phyloP scores from a whole-genome alignment of 2,329 filamentous ascomycete genomes.

The Diaporthe ilicicola region DNA sequence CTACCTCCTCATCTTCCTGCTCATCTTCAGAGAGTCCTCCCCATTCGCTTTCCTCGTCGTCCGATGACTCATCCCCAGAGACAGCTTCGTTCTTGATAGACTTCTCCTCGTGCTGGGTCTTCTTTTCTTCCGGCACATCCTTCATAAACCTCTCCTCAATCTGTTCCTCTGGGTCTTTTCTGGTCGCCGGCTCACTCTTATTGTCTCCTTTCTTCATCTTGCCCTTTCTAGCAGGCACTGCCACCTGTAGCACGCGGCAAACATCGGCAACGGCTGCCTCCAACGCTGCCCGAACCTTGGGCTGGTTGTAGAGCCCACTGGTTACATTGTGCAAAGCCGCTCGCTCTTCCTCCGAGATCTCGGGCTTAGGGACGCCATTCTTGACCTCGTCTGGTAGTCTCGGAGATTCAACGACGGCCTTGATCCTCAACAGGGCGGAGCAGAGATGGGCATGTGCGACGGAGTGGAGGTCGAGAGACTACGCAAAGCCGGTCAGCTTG shows the following conservation, averaged over 20 bases:
- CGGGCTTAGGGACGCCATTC: conserved; percentile 56
- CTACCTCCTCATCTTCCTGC: conserved; percentile 43
- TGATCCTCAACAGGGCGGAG: conserved; percentile 62
- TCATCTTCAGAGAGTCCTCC: conserved; percentile 48
- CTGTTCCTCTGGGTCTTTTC: conserved; percentile 45
- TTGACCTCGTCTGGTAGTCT: conserved; percentile 59
- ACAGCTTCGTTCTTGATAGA: conserved; percentile 32
- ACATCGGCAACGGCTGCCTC: conserved; percentile 58
- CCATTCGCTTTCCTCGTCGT: conserved; percentile 47
- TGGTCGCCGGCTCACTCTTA: conserved; percentile 36
- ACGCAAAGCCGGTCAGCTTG: not conserved
- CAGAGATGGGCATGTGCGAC: conserved; percentile 65
- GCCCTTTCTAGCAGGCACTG: conserved; percentile 54
- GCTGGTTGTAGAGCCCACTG: conserved; percentile 63
- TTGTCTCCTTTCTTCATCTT: conserved; percentile 44
- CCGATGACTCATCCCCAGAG: conserved; percentile 39
- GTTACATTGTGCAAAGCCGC: conserved; percentile 66
- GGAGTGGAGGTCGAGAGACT: conserved; percentile 67
- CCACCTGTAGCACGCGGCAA: conserved; percentile 57
- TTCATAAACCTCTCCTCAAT: conserved; percentile 37
- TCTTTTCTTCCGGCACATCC: conserved; percentile 33
- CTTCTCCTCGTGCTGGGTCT: conserved; percentile 35
- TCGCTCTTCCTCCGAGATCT: conserved; percentile 61
- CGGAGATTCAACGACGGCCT: conserved; percentile 59
- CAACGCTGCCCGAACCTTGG: conserved; percentile 58